Percentiles rank a stretch among this genome's conserved stretches.
These are phyloP conservation scores for Globisporangium echinulatum DNA, from an alignment of 352 stramenopile species.

Conservation along the genomic window DNA sequence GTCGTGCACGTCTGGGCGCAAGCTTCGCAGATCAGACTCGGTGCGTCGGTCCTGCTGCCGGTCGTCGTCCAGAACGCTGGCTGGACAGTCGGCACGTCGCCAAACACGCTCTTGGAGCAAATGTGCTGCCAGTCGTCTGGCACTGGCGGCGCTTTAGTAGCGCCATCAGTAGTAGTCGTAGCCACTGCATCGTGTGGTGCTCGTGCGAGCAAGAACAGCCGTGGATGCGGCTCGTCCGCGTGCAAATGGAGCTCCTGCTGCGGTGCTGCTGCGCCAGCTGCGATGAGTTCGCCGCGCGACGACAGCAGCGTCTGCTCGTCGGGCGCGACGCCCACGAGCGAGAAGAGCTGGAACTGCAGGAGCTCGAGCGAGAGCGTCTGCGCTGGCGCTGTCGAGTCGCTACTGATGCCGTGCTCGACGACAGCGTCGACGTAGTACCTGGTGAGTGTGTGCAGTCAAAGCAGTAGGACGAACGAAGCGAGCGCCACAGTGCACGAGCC, in stretches of 20 bases:
- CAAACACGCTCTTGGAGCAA: conserved; percentile 56
- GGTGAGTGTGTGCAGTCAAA: neutral
- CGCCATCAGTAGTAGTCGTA: neutral
- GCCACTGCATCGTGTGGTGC: conserved; percentile 1
- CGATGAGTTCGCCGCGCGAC: conserved; percentile 32
- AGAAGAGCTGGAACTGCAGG: conserved; percentile 67
- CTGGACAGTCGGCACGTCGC: conserved; percentile 41
- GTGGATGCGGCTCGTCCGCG: conserved; percentile 13
- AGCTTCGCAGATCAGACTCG: conserved; percentile 44
- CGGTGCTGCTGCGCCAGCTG: conserved; percentile 3
- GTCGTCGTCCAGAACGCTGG: conserved; percentile 28
- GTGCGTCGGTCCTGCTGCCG: conserved; percentile 2
- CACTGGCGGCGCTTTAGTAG: conserved; percentile 1
- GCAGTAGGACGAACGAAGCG: too few species aligned
- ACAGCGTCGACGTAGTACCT: conserved; percentile 34
- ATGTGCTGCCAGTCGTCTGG: conserved; percentile 49
- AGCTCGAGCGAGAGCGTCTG: conserved; percentile 36
- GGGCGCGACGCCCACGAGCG: conserved; percentile 47
- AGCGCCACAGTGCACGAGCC: too few species aligned
- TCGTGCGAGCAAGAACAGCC: conserved; percentile 37
- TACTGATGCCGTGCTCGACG: conserved; percentile 9
- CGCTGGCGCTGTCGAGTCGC: conserved; percentile 5
- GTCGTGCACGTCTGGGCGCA: conserved; percentile 63
- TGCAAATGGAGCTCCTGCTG: neutral
- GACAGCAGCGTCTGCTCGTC: conserved; percentile 56